Evolutionary conservation across 106 monocot species (phyloP), one percentile per base, ranked within the genome.

Genomic region (Amphibolis antarctica): DNA sequence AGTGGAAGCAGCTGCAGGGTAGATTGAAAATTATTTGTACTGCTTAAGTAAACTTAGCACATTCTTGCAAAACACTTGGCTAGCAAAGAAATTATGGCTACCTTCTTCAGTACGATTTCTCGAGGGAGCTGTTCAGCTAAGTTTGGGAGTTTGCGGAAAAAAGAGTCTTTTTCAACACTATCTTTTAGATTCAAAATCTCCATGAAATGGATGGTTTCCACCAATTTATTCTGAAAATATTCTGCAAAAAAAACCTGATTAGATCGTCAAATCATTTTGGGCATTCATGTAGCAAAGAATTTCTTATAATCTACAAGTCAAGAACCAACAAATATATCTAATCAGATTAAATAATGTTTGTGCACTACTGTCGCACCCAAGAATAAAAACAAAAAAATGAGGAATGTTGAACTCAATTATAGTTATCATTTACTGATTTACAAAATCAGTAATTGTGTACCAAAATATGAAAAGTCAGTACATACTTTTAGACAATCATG

Each of bases 141-240:
- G 69, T 86, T 96, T 52, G 94, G 86, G 53, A 96, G 94, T 74
- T 96, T 96, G 28, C 94, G 83, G 62, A 89, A 96, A 74, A 96
- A 96, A 44, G 84, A 49, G 58, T 96, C 94, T 70, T 96, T 96
- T 70, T 96, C 94, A 68, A 89, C 89, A 76, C 94, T 96, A 64
- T 96, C 94, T 72, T 96, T 96, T 54, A 96, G 77, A 68, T 96
- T 96, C 21, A 96, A 68, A 55, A 89, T 78, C 79, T 96, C 94
- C 89, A 96, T 96, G 65, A 96, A 96, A 71, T 96, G 94, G 47
- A 96, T 89, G 28, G 94, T 96, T 65, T 96, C 94, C 75, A 96
- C 94, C 77, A 96, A 74, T 30, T 96, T 96, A 57, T 89, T 96
- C 30, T 89, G 83, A 80, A 96, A 96, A 72, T 88, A 96, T 67